Percentiles rank a stretch among this genome's conserved stretches.
Evolutionary conservation across 2,329 filamentous ascomycete genomes (phyloP).

Genomic region (Ascochyta pisi): DNA sequence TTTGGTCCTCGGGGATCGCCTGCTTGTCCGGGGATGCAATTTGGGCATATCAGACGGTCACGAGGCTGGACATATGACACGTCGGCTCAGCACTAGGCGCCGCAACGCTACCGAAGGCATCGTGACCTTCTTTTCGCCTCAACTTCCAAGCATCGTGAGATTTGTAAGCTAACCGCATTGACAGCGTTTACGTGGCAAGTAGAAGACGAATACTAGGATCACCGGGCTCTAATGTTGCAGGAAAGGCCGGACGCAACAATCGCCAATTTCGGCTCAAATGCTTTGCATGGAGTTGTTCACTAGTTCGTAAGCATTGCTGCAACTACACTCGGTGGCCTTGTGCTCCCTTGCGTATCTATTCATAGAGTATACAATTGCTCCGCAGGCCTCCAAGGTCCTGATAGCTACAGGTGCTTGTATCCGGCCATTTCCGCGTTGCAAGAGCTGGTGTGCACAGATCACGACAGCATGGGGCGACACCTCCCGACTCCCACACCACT

Average conservation of each 20-base stretch:
- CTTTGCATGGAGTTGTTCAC: too few species aligned
- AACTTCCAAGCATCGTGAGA: constrained; percentile 22
- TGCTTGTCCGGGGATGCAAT: constrained; percentile 24
- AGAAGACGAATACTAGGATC: too few species aligned
- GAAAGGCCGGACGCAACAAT: too few species aligned
- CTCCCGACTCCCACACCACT: not conserved
- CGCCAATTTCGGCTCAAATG: too few species aligned
- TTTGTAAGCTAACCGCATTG: constrained; percentile 12
- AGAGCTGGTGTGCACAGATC: not conserved
- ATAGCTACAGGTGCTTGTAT: too few species aligned
- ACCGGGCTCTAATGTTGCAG: too few species aligned
- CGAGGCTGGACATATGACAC: constrained; percentile 34
- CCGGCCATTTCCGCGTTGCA: too few species aligned
- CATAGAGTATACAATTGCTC: too few species aligned
- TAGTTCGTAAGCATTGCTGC: too few species aligned
- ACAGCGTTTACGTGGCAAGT: constrained; percentile 10
- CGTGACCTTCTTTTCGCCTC: constrained; percentile 41
- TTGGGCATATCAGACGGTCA: constrained; percentile 28
- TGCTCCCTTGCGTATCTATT: too few species aligned
- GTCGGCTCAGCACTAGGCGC: constrained; percentile 31
- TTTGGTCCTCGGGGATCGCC: constrained; percentile 22
- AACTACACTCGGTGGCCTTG: too few species aligned
- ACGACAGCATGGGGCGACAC: not conserved
- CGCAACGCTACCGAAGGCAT: constrained; percentile 40
- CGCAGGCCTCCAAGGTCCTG: too few species aligned